Percentiles rank a stretch among this genome's conserved stretches.
phyloP scores from a whole-genome alignment of 192 early-diverging fungal species.

The Geosiphon pyriformis region DNA sequence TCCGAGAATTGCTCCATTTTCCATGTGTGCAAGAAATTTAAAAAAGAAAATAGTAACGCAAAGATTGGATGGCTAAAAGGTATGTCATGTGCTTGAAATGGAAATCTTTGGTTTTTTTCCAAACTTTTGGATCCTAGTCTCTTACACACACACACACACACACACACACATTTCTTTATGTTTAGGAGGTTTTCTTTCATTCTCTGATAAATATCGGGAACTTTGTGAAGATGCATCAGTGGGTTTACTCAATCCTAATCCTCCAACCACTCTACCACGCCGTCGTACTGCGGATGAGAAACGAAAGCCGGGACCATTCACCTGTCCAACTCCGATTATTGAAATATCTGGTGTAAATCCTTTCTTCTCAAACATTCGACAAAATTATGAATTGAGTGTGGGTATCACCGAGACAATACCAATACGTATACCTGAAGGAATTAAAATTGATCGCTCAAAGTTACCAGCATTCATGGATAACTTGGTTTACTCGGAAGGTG shows the following conservation, averaged over 20 bases:
- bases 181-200: slow-evolving; percentile 48
- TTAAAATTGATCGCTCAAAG: slow-evolving; percentile 26
- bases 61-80: slow-evolving; percentile 42
- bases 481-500: slow-evolving; percentile 19
- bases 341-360: slow-evolving; percentile 54
- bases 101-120: not conserved
- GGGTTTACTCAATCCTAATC: not conserved
- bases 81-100: slow-evolving; percentile 18
- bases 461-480: slow-evolving; percentile 29
- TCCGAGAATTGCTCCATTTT: slow-evolving; percentile 46
- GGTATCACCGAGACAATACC: slow-evolving; percentile 53
- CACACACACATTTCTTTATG: not conserved
- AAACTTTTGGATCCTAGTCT: too few relatives aligned
- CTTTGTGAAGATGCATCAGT: slow-evolving; percentile 27
- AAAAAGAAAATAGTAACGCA: slow-evolving; percentile 44
- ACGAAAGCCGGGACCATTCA: slow-evolving; percentile 37
- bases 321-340: slow-evolving; percentile 51
- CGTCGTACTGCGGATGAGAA: not conserved
- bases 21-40: slow-evolving; percentile 58
- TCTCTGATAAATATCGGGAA: slow-evolving; percentile 22
- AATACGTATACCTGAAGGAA: slow-evolving; percentile 42
- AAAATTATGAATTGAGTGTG: slow-evolving; percentile 50
- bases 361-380: slow-evolving; percentile 56
- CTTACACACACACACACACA: too few relatives aligned
- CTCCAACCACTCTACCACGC: slow-evolving; percentile 1